Base-by-base conservation (phyloP, 352 stramenopile genomes). In the Lagenidium giganteum region DNA sequence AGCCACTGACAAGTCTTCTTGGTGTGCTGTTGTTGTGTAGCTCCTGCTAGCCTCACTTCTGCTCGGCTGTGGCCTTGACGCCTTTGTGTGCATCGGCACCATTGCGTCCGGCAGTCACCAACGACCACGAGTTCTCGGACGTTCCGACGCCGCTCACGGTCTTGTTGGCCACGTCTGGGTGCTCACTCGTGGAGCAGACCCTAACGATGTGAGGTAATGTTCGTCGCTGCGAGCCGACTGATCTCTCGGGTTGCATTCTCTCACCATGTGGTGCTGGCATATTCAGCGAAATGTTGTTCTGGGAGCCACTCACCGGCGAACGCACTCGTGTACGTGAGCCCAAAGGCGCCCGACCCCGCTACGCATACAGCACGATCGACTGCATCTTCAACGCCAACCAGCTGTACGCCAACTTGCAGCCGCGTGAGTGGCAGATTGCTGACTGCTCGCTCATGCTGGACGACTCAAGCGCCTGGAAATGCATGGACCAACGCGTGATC, bases 1-100 rank as follows among this genome's bases (percentile, higher is more conserved):
- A n/a, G n/a, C n/a, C n/a, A n/a, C n/a, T n/a, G n/a, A n/a, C n/a
- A n/a, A n/a, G n/a, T n/a, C n/a, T n/a, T n/a, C n/a, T n/a, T n/a
- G n/a, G n/a, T n/a, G n/a, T n/a, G n/a, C n/a, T 43, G 32, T 43
- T 13, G 41, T n/a, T 48, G 0, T 36, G 17, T 59, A 92, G 79
- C 22, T 89, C 7, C 54, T 96, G 23, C 67, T 96, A 8, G 82
- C 77, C 13, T 96, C 83, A 12, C 45, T 97, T 12, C 62, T 97
- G 7, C 57, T 95, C 5, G 86, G 89, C 14, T 97, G 87, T 48
- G 87, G 87, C 0, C 55, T 97, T 2, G 76, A 94, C 38, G 83
- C 84, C 3, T 96, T 78, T 54, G 77, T 96, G 11, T 89, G 76
- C 35, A 82, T 95, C n/a, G 84, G 86, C 6, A 89, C 64, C 5